Base-by-base conservation (phyloP, 2,329 filamentous ascomycete genomes). In the Dryadomyces quercus-mongolicae region DNA sequence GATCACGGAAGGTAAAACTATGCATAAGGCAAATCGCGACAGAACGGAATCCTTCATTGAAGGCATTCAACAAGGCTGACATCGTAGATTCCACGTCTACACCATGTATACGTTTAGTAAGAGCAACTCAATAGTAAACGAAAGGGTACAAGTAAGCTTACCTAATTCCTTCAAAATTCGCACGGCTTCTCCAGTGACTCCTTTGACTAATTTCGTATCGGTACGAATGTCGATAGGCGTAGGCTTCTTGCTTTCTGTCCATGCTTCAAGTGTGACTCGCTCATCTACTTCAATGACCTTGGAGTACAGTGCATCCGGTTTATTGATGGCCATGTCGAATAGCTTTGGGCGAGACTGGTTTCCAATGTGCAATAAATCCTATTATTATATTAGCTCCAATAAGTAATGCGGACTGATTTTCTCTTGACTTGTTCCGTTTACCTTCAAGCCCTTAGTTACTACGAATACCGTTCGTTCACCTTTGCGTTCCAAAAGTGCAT, bases 311-410 rank as follows among this genome's bases (percentile, higher is more conserved):
- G 93, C 86, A 60, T 94, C 88, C 0, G 90, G 89, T 65, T 92
- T 90, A 59, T 77, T 75, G 60, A 95, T 94, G n/a, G 86, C 86
- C 43, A 96, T 73, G 64, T 95, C 90, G 63, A 96, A 96, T 60
- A 96, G 94, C 65, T 85, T 85, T 18, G 90, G 91, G 49, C 91
- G 76, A 16, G 85, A 88, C 71, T 95, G 91, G 66, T 95, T 95
- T 7, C 91, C 90, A 65, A 95, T 95, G 53, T 83, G 78, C 18
- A 95, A 72, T 61, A 88, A 93, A 66, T 95, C 25, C 25, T 31
- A 31, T 5, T 31, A 31, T 31, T 8, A 31, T 31, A 31, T 31
- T 5, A 31, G 25, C 25, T 31, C 8, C 8, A 31, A 8, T 31
- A 31, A 31, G 8, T 31, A 31, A 31, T 31, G 4, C 8, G 25